Evolutionary conservation across 768 basidiomycete genomes (phyloP).

Genomic region (Brasilioporus rufonigricans): DNA sequence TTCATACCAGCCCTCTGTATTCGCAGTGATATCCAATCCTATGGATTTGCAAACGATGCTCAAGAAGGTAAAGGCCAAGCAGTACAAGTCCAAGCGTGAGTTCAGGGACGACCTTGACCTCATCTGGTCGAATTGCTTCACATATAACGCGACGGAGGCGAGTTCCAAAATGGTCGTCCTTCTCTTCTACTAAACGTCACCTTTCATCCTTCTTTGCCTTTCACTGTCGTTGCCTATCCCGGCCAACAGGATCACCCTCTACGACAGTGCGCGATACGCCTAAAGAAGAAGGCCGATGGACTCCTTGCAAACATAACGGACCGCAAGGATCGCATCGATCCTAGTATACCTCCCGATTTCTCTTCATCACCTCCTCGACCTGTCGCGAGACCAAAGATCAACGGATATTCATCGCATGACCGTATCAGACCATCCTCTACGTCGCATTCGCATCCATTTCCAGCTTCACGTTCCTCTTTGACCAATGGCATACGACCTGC

Average conservation of each 20-base stretch:
- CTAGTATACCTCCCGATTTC: constrained; percentile 53
- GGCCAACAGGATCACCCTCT: constrained; percentile 77
- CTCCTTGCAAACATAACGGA: constrained; percentile 89
- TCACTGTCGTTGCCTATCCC: not conserved
- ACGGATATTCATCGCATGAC: constrained; percentile 35
- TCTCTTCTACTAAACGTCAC: not conserved
- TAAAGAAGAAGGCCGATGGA: constrained; percentile 81
- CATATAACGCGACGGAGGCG: constrained; percentile 90
- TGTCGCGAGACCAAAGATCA: constrained; percentile 43
- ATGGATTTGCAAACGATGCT: constrained; percentile 96
- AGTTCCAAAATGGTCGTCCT: constrained; percentile 29
- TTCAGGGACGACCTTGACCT: constrained; percentile 94
- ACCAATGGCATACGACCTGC: constrained; percentile 20
- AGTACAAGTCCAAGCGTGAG: constrained; percentile 91
- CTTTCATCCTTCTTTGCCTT: not conserved
- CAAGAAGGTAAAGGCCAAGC: constrained; percentile 88
- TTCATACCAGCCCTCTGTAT: not conserved
- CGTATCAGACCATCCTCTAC: constrained; percentile 25
- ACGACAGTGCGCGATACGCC: constrained; percentile 73
- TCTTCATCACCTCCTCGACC: constrained; percentile 29
- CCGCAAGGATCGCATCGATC: constrained; percentile 76
- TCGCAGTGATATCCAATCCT: constrained; percentile 84
- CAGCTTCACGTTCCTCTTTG: constrained; percentile 9
- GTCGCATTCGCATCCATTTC: constrained; percentile 6
- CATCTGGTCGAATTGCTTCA: constrained; percentile 95